A percentile compares a stretch with the other conserved stretches of the same genome.
Conservation (phyloP, 2,329 filamentous ascomycete species). For the Trichophaea hybrida region DNA sequence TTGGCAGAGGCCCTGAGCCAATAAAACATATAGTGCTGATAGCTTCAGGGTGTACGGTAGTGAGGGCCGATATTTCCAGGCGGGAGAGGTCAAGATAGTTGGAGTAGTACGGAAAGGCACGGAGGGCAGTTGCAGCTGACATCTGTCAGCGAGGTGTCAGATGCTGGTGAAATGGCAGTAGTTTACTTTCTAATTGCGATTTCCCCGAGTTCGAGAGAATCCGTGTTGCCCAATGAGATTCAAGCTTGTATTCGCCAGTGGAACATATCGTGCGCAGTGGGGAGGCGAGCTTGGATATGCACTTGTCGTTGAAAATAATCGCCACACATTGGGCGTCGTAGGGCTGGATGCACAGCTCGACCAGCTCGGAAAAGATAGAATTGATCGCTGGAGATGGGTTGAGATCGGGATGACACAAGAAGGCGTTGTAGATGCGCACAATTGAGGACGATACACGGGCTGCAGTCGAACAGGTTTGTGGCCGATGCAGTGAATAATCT, state of each 20-base stretch:
- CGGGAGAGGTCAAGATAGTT: constrained; percentile 39
- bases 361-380: constrained; percentile 4
- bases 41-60: constrained; percentile 29
- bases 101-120: constrained; percentile 37
- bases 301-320: constrained; percentile 30
- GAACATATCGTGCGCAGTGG: constrained; percentile 34
- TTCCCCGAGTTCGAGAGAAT: constrained; percentile 26
- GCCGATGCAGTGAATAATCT: too few relatives aligned
- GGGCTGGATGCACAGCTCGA: constrained; percentile 4
- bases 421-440: not conserved
- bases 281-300: constrained; percentile 30
- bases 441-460: not conserved
- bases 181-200: constrained; percentile 18
- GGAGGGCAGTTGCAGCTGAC: constrained; percentile 26
- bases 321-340: constrained; percentile 23
- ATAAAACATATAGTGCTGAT: constrained; percentile 36
- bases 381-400: constrained; percentile 8
- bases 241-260: constrained; percentile 35
- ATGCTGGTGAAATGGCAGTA: not conserved
- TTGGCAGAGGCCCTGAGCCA: constrained; percentile 38
- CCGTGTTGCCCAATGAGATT: constrained; percentile 34
- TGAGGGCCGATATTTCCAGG: constrained; percentile 35
- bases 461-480: too few relatives aligned
- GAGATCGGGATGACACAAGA: not conserved
- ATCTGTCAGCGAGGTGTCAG: not conserved